Evolutionary conservation across 2,329 filamentous ascomycete genomes (phyloP), one percentile per base, ranked within the genome.

Genomic region (Cercospora janseana): DNA sequence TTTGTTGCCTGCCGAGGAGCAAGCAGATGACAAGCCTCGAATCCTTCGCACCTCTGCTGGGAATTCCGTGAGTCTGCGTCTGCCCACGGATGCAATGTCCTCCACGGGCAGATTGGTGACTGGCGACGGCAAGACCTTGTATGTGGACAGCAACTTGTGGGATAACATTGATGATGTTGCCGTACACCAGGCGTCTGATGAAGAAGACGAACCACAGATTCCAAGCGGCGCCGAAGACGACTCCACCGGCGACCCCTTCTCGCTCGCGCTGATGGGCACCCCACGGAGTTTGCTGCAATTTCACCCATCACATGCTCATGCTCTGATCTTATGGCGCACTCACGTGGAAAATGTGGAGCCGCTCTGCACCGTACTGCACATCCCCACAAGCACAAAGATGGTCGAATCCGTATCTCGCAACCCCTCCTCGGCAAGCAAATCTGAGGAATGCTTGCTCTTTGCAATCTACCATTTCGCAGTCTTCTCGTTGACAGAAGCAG

Each of bases 311-410:
- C 79, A 83, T 7, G 70, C 72, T 1, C 78, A 56, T 10, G 64
- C 64, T 83, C 69, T 79, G 75, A 79, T 63, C 57, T 69, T 10
- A 65, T 75, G 18, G 68, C 85, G 81, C 48, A 74, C 81, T 4
- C 88, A 82, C 64, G 76, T 81, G 49, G 80, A 86, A 56, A 88
- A 87, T 50, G 83, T 89, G 6, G 84, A 89, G 56, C 83, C 85
- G 0, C 68, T 88, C 8, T 73, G 85, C 57, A 88, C 87, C 64
- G 72, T 88, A 13, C 61, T 88, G 7, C 86, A 90, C 64, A 70
- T 83, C 0, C 86, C 85, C 0, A 61, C 63, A 2, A 20, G 64
- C 79, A 9, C 66, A 66, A 27, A 77, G 8, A 80, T 82, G 4
- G 78, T 83, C 65, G 79, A 80, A 47, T 54, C 55, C 26, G 51